Conservation (phyloP, 2,329 filamentous ascomycete species). For the Colletotrichum lentis region DNA sequence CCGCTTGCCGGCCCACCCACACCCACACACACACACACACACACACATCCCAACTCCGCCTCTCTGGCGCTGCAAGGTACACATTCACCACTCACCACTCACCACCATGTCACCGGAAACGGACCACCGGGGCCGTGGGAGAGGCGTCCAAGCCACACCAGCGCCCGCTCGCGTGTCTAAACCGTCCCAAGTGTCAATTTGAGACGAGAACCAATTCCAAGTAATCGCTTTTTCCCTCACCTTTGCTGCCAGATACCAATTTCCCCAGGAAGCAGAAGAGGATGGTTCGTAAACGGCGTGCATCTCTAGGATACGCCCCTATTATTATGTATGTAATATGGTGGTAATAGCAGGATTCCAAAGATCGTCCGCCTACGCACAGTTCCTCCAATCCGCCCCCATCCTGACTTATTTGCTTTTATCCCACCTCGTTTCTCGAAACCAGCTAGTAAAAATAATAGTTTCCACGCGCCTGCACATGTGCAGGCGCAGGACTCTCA, state of each 20-base stretch:
- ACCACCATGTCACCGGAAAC: background rate
- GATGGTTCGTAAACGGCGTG: constrained; percentile 17
- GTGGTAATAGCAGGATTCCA: constrained; percentile 11
- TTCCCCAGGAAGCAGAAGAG: background rate
- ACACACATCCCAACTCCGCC: background rate
- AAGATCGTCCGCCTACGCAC: constrained; percentile 25
- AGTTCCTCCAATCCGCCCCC: background rate
- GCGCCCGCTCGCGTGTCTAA: constrained; percentile 9
- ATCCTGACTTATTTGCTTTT: constrained; percentile 22
- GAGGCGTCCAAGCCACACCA: constrained; percentile 15
- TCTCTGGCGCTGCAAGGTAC: constrained; percentile 1
- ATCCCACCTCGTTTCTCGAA: constrained; percentile 17
- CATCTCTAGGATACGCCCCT: constrained; percentile 23
- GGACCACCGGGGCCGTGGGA: constrained; percentile 4
- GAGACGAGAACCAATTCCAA: constrained; percentile 6
- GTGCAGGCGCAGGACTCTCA: constrained; percentile 19
- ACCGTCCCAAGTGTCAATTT: constrained; percentile 9
- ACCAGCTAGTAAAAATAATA: constrained; percentile 8
- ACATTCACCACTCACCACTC: background rate
- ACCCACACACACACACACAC: background rate
- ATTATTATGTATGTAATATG: constrained; percentile 36
- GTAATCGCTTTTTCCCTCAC: background rate
- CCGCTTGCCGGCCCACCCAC: background rate
- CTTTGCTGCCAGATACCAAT: background rate
- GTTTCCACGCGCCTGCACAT: constrained; percentile 19